Percentiles rank a stretch among this genome's conserved stretches.
phyloP scores from a whole-genome alignment of 2,329 filamentous ascomycete species.

The Lachnellula hyalina region DNA sequence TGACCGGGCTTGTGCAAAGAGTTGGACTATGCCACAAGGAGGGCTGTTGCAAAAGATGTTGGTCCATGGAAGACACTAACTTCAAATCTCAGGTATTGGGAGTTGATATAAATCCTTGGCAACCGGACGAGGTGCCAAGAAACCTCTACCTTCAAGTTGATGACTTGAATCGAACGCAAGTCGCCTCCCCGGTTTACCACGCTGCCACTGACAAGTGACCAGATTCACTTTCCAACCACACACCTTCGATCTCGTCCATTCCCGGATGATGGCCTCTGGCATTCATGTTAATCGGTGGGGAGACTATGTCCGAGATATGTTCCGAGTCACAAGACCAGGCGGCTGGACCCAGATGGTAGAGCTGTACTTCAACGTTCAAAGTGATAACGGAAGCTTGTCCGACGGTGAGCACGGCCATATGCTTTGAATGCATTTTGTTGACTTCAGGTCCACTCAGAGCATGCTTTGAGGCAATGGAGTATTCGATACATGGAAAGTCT shows the following conservation, averaged over 20 bases:
- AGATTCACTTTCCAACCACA: conserved; percentile 64
- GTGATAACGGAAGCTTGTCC: conserved; percentile 73
- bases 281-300: conserved; percentile 56
- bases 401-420: conserved; percentile 41
- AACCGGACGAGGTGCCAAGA: conserved; percentile 56
- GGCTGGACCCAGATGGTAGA: conserved; percentile 91
- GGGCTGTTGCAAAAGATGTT: too few species aligned
- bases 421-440: neutral
- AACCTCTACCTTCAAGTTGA: conserved; percentile 70
- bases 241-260: conserved; percentile 80
- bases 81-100: conserved; percentile 53
- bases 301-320: conserved; percentile 71
- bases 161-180: conserved; percentile 61
- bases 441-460: conserved; percentile 37
- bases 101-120: conserved; percentile 66
- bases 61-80: neutral
- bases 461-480: conserved; percentile 65
- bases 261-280: conserved; percentile 25
- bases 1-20: neutral
- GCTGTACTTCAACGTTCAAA: conserved; percentile 79
- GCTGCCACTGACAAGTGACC: conserved; percentile 1
- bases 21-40: neutral
- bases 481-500: conserved; percentile 56
- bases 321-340: conserved; percentile 62
- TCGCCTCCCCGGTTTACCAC: neutral